phyloP scores from a whole-genome alignment of 2,329 filamentous ascomycete species.

The Pestalotiopsis sp. region DNA sequence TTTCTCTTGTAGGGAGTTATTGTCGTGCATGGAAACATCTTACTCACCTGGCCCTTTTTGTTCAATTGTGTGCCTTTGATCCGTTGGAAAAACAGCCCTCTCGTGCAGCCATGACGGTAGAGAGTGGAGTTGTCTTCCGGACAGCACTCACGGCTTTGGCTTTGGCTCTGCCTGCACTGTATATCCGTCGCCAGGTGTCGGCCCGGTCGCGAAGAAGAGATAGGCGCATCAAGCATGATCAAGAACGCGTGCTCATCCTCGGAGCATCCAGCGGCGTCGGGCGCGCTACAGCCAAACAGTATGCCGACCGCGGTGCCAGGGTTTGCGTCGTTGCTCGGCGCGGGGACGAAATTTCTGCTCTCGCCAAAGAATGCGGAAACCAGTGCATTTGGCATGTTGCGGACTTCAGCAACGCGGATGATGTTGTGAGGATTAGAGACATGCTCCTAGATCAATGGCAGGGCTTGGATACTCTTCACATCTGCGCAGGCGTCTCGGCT shows the following conservation, averaged over 20 bases:
- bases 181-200: not conserved
- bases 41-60: too few species aligned
- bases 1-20: too few species aligned
- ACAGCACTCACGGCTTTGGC: not conserved
- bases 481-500: slow-evolving; percentile 34
- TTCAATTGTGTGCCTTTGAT: not conserved
- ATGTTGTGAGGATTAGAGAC: slow-evolving; percentile 28
- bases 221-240: not conserved
- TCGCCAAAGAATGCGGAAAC: slow-evolving; percentile 28
- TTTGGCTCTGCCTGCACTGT: not conserved
- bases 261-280: slow-evolving; percentile 36
- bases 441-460: slow-evolving; percentile 25
- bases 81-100: not conserved
- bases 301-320: slow-evolving; percentile 27
- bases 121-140: not conserved
- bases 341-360: slow-evolving; percentile 21
- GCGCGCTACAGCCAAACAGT: slow-evolving; percentile 25
- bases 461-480: slow-evolving; percentile 30
- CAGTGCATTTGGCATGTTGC: slow-evolving; percentile 26
- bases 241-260: slow-evolving; percentile 32
- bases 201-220: not conserved
- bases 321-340: slow-evolving; percentile 32
- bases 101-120: not conserved
- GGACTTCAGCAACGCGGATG: slow-evolving; percentile 25
- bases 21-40: too few species aligned